Conservation (phyloP, 2,329 filamentous ascomycete genomes). For the Lecanicillium sp. region DNA sequence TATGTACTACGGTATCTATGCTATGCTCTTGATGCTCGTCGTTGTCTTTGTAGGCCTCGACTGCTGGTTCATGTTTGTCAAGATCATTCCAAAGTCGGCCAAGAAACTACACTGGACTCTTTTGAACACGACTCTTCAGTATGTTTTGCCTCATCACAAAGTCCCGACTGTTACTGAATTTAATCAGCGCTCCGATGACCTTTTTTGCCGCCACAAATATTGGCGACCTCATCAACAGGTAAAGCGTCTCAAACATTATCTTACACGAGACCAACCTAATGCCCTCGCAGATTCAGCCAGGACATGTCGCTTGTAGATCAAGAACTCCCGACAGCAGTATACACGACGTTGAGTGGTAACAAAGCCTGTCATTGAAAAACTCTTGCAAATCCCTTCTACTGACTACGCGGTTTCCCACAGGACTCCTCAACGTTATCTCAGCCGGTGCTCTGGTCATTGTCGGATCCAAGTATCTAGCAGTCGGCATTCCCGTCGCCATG, state of each 20-base stretch:
- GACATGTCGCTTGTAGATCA: conserved; percentile 3
- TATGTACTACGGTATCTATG: conserved; percentile 2
- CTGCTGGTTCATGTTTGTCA: conserved; percentile 7
- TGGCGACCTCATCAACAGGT: conserved; percentile 11
- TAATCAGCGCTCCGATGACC: conserved; percentile 5
- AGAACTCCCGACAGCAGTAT: conserved; percentile 4
- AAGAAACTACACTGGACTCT: conserved; percentile 1
- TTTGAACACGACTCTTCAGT: background rate
- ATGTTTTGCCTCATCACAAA: background rate
- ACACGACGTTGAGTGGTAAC: background rate
- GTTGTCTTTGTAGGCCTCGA: background rate
- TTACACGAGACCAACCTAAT: no score
- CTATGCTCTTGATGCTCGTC: background rate
- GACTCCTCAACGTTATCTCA: background rate
- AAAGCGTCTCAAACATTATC: background rate
- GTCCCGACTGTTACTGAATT: background rate
- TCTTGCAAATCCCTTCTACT: background rate
- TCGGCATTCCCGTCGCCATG: conserved; percentile 13
- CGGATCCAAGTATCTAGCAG: conserved; percentile 1
- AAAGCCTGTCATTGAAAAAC: no score
- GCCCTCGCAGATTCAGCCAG: conserved; percentile 12
- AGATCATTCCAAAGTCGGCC: conserved; percentile 1
- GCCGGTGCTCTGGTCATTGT: conserved; percentile 3
- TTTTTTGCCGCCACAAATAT: conserved; percentile 14
- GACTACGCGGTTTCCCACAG: background rate